These are phyloP conservation scores for Mortierella hygrophila DNA, from an alignment of 192 early-diverging fungal genomes.

Conservation along the genomic window DNA sequence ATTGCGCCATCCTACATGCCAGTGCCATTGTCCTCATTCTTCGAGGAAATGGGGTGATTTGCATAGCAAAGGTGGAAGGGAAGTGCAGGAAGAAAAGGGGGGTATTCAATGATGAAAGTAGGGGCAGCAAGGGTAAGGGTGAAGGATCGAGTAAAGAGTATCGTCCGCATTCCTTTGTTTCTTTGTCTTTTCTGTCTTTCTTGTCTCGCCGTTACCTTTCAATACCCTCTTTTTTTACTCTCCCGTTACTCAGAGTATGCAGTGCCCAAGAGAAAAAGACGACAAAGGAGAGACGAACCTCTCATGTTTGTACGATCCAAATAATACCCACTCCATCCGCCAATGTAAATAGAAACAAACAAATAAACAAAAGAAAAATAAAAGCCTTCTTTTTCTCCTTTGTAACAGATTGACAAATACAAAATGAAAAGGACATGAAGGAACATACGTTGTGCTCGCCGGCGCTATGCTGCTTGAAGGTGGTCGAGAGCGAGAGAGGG, in stretches of 20 bases:
- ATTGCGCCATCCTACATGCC: not conserved
- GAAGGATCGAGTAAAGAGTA: not conserved
- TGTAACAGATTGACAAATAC: not conserved
- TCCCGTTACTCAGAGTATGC: not conserved
- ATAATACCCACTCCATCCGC: not conserved
- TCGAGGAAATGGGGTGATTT: not conserved
- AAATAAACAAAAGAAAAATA: not conserved
- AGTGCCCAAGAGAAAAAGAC: not conserved
- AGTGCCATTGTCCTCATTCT: not conserved
- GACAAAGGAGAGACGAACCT: not conserved
- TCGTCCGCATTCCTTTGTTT: not conserved
- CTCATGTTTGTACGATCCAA: not conserved
- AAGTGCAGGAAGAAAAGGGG: not conserved
- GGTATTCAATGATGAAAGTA: not conserved
- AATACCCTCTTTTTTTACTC: not conserved
- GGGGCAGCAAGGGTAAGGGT: not conserved
- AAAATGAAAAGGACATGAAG: not conserved
- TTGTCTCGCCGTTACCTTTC: not conserved
- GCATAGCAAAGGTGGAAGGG: not conserved
- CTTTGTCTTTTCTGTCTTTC: not conserved
- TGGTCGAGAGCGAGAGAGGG: constrained; percentile 94
- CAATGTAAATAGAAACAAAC: not conserved
- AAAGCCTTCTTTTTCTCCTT: not conserved
- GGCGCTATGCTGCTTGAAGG: constrained; percentile 94
- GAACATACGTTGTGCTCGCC: constrained; percentile 84